Base-by-base conservation (phyloP, 352 stramenopile species). In the Thraustochytrium striatum region DNA sequence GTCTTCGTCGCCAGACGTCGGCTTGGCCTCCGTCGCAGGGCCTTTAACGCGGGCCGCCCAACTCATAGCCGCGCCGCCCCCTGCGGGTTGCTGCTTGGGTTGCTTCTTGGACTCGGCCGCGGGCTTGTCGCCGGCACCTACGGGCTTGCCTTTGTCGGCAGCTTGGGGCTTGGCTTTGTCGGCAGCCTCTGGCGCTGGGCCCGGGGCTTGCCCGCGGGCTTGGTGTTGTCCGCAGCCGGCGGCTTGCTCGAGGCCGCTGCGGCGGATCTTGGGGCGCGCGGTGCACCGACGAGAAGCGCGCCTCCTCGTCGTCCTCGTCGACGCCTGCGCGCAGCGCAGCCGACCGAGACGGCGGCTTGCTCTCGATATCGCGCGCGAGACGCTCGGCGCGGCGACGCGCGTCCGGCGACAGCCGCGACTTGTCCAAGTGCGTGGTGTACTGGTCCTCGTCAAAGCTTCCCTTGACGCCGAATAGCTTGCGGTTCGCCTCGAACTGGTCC, bases 401-500 rank as follows among this genome's bases (percentile, higher is more conserved):
- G 61, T 89, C 86, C 21, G 81, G 86, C 38, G 95, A 95, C 57
- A 99, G 89, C 72, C 92, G 91, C 57, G 83, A 84, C 83, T 94
- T 96, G 85, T 99, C 93, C 30, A 99, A 87, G 83, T 92, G 90
- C 21, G 95, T 99, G 1, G 95, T 99, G 88, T 99, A 99, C 43
- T 98, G 84, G 87, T 96, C 98, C 84, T 99, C 95, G 83, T 99
- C 94, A 81, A 93, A 99, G 8, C 87, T 91, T 43, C 92, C 94
- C 58, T 92, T 91, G 61, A 98, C 94, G 82, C 95, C 94, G 84
- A 98, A 98, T 41, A 96, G 87, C 82, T 96, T 91, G 82, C 97
- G 87, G 83, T 98, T 98, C 5, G 91, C 93, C 78, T 96, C 89
- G 81, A 98, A 98, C 86, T 98, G 95, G 88, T 98, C 95, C 94